Evolutionary conservation across 2,329 filamentous ascomycete species (phyloP), one percentile per base, ranked within the genome.

Genomic region (Aspergillus sp.): DNA sequence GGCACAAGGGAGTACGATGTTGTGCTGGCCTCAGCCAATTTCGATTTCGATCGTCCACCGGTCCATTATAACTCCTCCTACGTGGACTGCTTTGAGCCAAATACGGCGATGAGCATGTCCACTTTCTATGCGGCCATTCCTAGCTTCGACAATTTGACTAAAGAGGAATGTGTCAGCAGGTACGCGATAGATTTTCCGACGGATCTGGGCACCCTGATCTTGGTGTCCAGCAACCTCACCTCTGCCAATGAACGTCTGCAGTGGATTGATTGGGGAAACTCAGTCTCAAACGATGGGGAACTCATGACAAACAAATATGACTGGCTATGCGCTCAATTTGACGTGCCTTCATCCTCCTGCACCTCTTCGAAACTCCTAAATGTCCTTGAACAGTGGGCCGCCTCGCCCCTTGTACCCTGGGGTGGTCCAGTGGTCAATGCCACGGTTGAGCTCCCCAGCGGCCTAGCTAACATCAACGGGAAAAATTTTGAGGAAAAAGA

Each of bases 1-100:
- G 44, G 41, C 19, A 54, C 59, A 5, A 42, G 30, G 27, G 36
- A 54, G n/a, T 61, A 55, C 41, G 39, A 51, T 2, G 38, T 54
- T 17, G 8, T 58, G 8, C 8, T 58, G 25, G 36, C 44, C 2
- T 49, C 59, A 0, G 21, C 19, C 0, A 5, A 58, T 15, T 42
- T 58, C 13, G 49, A n/a, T 15, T 57, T 49, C 10, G 3, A 49
- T 17, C 25, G 25, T 7, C 21, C 25, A 0, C 47, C 47, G 25
- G 8, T 5, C 5, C 5, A 49, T 8, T 10, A 25, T 7, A 49
- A 30, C 27, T 23, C 25, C 13, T 49, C 47, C 7, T 49, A 30
- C 13, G 23, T 1, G 23, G 47, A 19, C 2, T 49, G 47, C 4
- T 49, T 49, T 17, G 23, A 27, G 47, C 1, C 15, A 3, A 49